A percentile compares a stretch with the other conserved stretches of the same genome.
Conservation (phyloP, 225 moss, liverwort and hornwort species). For the Pleurozium schreberi region DNA sequence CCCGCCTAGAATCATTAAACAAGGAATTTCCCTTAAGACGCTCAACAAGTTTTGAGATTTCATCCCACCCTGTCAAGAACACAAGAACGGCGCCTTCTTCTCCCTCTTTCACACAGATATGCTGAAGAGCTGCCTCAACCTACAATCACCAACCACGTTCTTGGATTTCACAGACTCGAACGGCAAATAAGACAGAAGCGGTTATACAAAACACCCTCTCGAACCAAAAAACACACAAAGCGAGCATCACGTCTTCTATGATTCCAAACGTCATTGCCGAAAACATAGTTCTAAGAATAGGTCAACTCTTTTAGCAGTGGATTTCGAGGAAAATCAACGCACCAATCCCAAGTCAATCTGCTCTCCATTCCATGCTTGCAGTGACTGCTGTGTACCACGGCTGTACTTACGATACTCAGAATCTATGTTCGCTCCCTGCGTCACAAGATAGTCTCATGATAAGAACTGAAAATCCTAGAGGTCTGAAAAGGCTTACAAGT, state of each 20-base stretch:
- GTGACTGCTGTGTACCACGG: conserved; percentile 58
- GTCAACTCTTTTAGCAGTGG: neutral
- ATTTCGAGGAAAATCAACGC: conserved; percentile 1
- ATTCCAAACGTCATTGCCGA: neutral
- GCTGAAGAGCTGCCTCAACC: conserved; percentile 84
- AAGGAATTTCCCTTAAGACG: conserved; percentile 68
- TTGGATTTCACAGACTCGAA: neutral
- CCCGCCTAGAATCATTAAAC: conserved; percentile 57
- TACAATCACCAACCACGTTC: conserved; percentile 17
- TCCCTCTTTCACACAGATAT: conserved; percentile 76
- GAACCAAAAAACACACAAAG: neutral
- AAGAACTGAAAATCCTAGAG: neutral
- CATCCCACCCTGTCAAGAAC: conserved; percentile 97
- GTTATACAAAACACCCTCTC: neutral
- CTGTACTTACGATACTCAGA: conserved; percentile 62
- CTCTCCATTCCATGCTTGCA: conserved; percentile 84
- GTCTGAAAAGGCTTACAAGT: conserved; percentile 55
- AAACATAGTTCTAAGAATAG: neutral
- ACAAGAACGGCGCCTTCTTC: conserved; percentile 91
- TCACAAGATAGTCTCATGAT: neutral
- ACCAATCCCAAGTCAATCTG: conserved; percentile 87
- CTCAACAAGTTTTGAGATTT: conserved; percentile 92
- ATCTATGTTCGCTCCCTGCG: conserved; percentile 51
- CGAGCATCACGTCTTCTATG: neutral
- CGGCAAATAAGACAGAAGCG: neutral